Evolutionary conservation across 2,329 filamentous ascomycete species (phyloP), one percentile per base, ranked within the genome.

Genomic region (Coniosporium tulheliwenetii): DNA sequence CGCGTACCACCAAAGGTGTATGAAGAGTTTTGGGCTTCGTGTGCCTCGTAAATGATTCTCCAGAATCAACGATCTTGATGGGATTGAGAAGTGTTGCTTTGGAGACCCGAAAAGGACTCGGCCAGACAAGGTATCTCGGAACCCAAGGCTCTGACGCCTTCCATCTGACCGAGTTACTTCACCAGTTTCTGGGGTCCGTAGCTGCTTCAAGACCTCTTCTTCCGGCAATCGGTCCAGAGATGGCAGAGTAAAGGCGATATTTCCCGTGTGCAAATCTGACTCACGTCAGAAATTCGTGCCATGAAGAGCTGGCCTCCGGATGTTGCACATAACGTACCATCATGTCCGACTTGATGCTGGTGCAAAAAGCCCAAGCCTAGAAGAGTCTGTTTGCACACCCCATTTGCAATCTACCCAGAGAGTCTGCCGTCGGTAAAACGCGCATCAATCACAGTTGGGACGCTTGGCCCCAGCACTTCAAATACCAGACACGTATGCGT

Each of bases 401-500:
- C 7, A 4, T 7, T 26, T 3, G 19, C 19, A 26, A 26, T 26
- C 49, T 62, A 67, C 10, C 64, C 63, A 44, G 64, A 62, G 39
- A 66, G 49, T 52, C 64, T 53, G 50, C 51, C 44, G 44, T 51
- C 47, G 46, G 47, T 15, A 42, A 59, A 59, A 13, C 52, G 54
- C 8, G 48, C 44, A 38, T 62, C 54, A 41, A 64, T 54, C 43
- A 57, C 47, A 37, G 57, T 51, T 9, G 60, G 54, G 13, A 66
- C 51, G 47, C 50, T 66, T 7, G 62, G 55, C 2, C 61, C 62
- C 26, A 65, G 40, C 35, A 26, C 19, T 26, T 65, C 57, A 37
- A 60, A 55, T 5, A 69, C 58, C 0, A 69, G 48, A 46, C 65
- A 70, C n/a, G 53, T 45, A 45, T 70, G 65, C 2, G 30, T 51